Percentiles rank a stretch among this genome's conserved stretches.
Conservation (phyloP, 306 rosid genomes). For the Ormosia emarginata region DNA sequence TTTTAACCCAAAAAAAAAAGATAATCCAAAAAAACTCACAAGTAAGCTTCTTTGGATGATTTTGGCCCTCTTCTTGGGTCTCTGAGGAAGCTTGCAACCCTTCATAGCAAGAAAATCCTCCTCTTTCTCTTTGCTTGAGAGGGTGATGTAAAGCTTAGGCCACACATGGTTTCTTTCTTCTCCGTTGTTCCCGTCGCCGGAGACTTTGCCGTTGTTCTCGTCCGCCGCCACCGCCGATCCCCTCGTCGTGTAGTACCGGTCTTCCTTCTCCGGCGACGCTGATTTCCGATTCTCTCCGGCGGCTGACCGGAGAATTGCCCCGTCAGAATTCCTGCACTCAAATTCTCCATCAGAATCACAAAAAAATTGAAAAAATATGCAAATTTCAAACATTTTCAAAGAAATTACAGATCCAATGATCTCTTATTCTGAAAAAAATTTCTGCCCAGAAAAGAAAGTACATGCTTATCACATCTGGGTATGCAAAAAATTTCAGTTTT, state of each 20-base stretch:
- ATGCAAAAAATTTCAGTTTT: neutral
- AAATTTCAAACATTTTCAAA: neutral
- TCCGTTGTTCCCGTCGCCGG: conserved; percentile 41
- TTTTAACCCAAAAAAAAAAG: neutral
- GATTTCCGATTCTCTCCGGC: conserved; percentile 48
- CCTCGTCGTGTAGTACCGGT: conserved; percentile 66
- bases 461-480: conserved; percentile 8
- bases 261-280: conserved; percentile 75
- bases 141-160: conserved; percentile 64
- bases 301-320: conserved; percentile 41
- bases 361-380: neutral
- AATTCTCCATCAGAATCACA: conserved; percentile 14
- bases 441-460: neutral
- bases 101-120: conserved; percentile 85
- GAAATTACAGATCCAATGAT: conserved; percentile 7
- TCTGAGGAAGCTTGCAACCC: conserved; percentile 77
- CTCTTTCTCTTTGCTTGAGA: conserved; percentile 84
- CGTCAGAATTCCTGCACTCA: conserved; percentile 54
- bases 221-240: conserved; percentile 62
- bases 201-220: conserved; percentile 44
- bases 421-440: neutral
- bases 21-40: conserved; percentile 31
- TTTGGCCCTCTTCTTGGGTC: conserved; percentile 83
- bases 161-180: conserved; percentile 59
- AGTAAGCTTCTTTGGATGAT: conserved; percentile 71